Evolutionary conservation across 1,139 yeast species (phyloP).

Genomic region (Tardiomyces depauwii): DNA sequence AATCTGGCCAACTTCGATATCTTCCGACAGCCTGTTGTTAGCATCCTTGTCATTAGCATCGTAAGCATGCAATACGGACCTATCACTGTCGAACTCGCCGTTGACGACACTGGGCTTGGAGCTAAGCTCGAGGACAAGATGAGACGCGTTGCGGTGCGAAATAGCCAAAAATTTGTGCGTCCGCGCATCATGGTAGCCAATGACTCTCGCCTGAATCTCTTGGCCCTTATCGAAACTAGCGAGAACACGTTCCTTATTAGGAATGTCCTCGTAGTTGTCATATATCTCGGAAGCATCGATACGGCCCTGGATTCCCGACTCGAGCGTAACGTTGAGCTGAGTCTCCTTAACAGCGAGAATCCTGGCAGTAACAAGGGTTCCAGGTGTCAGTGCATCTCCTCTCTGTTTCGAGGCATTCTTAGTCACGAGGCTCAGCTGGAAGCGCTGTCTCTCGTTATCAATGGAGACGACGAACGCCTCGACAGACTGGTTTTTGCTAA

Average conservation of each 20-base stretch:
- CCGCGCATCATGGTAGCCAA: slow-evolving; percentile 70
- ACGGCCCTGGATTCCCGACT: slow-evolving; percentile 73
- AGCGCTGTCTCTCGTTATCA: slow-evolving; percentile 8
- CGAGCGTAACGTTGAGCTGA: slow-evolving; percentile 64
- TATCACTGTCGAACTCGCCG: neutral
- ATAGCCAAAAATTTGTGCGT: slow-evolving; percentile 61
- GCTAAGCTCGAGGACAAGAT: slow-evolving; percentile 55
- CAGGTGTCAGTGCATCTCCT: slow-evolving; percentile 29
- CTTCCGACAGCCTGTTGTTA: neutral
- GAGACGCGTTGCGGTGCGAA: slow-evolving; percentile 47
- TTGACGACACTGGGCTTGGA: slow-evolving; percentile 34
- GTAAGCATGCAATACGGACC: neutral
- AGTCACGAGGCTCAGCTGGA: slow-evolving; percentile 10
- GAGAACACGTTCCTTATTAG: slow-evolving; percentile 50
- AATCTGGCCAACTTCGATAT: neutral
- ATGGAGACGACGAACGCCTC: slow-evolving; percentile 30
- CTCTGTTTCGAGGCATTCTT: neutral
- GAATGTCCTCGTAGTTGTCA: slow-evolving; percentile 43
- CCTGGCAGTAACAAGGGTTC: slow-evolving; percentile 39
- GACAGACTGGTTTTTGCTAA: slow-evolving; percentile 54
- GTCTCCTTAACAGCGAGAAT: slow-evolving; percentile 58
- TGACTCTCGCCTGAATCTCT: slow-evolving; percentile 48
- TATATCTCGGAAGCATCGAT: slow-evolving; percentile 67
- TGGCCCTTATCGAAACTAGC: slow-evolving; percentile 47
- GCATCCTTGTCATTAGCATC: neutral